These are phyloP conservation scores for Mortierella sp. DNA, from an alignment of 371 early-diverging fungal genomes.

Conservation along the genomic window DNA sequence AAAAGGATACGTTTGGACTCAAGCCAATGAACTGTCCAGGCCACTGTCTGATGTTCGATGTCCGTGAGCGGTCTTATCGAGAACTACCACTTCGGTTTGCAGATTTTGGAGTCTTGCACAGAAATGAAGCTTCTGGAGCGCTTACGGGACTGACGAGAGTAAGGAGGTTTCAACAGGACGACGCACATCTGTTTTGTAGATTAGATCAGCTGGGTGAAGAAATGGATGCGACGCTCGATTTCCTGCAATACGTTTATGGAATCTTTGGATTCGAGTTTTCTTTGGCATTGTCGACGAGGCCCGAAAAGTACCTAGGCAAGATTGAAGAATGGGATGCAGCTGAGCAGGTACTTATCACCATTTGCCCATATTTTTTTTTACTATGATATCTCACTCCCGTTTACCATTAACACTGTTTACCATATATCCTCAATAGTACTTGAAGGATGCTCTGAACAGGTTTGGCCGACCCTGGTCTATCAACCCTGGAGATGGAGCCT, in stretches of 20 bases:
- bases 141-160: conserved; percentile 98
- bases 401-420: not conserved
- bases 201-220: conserved; percentile 85
- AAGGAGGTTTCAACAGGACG: conserved; percentile 99
- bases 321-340: conserved; percentile 96
- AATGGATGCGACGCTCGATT: conserved; percentile 86
- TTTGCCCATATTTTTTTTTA: not conserved
- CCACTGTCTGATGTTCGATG: conserved; percentile 98
- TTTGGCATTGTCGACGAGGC: conserved; percentile 95
- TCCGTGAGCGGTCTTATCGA: conserved; percentile 93
- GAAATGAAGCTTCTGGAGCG: conserved; percentile 99
- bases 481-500: conserved; percentile 99
- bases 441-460: conserved; percentile 87
- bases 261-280: conserved; percentile 90
- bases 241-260: conserved; percentile 89
- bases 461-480: conserved; percentile 88
- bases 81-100: conserved; percentile 99
- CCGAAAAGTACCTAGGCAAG: conserved; percentile 93
- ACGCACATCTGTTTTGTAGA: conserved; percentile 99
- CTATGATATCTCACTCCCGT: not conserved
- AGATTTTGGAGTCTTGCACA: conserved; percentile 99
- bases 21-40: conserved; percentile 99
- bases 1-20: conserved; percentile 92
- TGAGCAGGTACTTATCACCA: conserved; percentile 68
- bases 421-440: conserved; percentile 20